Conservation (phyloP, 2,329 filamentous ascomycete genomes). For the Beauveria sp. region DNA sequence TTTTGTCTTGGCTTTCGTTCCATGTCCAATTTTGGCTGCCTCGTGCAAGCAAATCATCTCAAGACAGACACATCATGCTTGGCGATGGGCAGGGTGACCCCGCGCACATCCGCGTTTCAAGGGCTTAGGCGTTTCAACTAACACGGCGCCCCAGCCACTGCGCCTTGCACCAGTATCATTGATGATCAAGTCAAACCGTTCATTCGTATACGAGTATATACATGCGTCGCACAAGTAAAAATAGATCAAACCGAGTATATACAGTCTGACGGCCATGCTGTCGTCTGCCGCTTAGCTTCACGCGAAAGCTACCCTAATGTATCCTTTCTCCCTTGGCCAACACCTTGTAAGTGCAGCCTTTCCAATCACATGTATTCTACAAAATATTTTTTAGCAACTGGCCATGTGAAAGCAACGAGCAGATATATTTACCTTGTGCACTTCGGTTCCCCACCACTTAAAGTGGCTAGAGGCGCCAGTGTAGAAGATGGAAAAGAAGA, state of each 20-base stretch:
- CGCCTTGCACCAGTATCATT: background rate
- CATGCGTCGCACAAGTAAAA: background rate
- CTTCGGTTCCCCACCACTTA: constrained; percentile 24
- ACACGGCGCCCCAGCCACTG: background rate
- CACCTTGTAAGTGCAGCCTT: constrained; percentile 16
- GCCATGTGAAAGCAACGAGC: too few species aligned
- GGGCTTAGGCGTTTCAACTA: background rate
- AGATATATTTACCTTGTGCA: constrained; percentile 14
- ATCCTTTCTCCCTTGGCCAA: constrained; percentile 5
- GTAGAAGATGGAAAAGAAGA: constrained; percentile 27
- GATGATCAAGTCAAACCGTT: background rate
- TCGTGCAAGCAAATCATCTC: background rate
- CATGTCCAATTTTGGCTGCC: background rate
- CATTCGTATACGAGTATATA: background rate
- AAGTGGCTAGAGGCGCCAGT: constrained; percentile 20
- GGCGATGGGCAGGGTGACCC: too few species aligned
- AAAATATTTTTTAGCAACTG: background rate
- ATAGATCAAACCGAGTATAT: background rate
- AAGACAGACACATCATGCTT: background rate
- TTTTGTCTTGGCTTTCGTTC: background rate
- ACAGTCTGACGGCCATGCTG: background rate
- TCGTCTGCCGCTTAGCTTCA: background rate
- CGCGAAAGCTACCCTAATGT: background rate
- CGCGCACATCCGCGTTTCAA: background rate
- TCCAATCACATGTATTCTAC: constrained; percentile 20